Base-by-base conservation (phyloP, 352 stramenopile species). In the Discostella stelligera region DNA sequence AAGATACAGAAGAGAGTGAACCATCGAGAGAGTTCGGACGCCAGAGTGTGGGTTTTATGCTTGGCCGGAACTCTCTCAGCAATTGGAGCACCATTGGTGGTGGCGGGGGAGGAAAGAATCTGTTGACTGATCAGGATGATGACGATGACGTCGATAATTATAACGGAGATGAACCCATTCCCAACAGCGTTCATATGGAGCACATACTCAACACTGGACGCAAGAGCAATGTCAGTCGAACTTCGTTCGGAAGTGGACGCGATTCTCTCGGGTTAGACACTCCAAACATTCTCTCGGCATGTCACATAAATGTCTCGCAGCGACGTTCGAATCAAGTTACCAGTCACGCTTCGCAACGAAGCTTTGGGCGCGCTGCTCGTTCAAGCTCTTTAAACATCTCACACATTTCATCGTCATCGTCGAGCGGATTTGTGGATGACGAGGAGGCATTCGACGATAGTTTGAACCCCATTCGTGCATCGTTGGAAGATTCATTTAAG, bases 401-500 rank as follows among this genome's bases (percentile, higher is more conserved):
- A 11, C 77, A 84, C 65, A 79, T 84, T 73, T 84, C 77, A 0
- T 72, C 53, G n/a, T 79, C 69, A 27, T 80, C 70, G 2, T 77
- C 65, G 13, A 67, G 60, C 58, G 60, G 60, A 58, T 54, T 67
- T 14, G 16, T 61, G 27, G 50, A 59, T 50, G 44, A 74, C 5
- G 62, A 70, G 39, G 25, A 59, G 16, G 10, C 20, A 10, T 25
- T 82, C 44, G 69, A 66, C 11, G 69, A 83, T 46, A 76, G 62
- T 32, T 83, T 70, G 76, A 79, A 58, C 66, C 70, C 76, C 4
- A 83, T 83, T 77, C 76, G 70, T n/a, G 56, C 69, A 16, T 72
- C 55, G 55, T 69, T 83, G 50, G 76, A 83, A 18, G 61, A 75
- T 69, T 83, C 76, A 0, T 83, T 79, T 60, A 50, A 20, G 11